Evolutionary conservation across 257 asterid species (phyloP).

Genomic region (Rehmannia glutinosa): DNA sequence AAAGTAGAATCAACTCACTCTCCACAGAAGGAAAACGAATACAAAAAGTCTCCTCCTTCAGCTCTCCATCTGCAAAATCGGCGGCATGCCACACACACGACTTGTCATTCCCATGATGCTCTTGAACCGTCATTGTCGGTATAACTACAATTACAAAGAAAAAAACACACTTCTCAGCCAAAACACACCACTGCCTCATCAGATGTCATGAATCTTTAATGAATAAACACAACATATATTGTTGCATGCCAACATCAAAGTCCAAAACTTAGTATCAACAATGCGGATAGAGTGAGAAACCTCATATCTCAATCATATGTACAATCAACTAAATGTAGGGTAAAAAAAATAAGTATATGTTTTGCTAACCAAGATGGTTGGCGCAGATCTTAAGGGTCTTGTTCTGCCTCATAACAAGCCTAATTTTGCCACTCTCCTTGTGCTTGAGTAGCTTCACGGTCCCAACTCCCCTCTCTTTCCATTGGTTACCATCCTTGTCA

Average conservation of each 20-base stretch:
- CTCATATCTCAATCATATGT: neutral
- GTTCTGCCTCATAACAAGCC: conserved; percentile 91
- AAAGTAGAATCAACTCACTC: conserved; percentile 43
- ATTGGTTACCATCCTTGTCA: conserved; percentile 79
- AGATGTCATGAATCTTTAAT: neutral
- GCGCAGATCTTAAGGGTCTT: conserved; percentile 94
- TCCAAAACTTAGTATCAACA: neutral
- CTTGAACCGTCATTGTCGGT: conserved; percentile 63
- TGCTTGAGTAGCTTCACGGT: conserved; percentile 78
- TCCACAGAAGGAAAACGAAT: conserved; percentile 75
- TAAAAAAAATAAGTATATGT: neutral
- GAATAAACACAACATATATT: neutral
- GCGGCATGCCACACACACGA: conserved; percentile 90
- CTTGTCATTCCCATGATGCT: conserved; percentile 80
- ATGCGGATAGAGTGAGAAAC: neutral
- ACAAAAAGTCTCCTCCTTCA: conserved; percentile 74
- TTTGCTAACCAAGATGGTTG: conserved; percentile 68
- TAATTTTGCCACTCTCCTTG: conserved; percentile 62
- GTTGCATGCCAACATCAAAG: neutral
- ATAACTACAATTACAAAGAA: conserved; percentile 35
- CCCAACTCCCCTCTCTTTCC: conserved; percentile 97
- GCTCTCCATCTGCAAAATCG: conserved; percentile 84
- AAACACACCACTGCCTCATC: neutral
- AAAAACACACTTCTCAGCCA: neutral
- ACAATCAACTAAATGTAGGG: neutral